These are phyloP conservation scores for Termitomyces sp. DNA, from an alignment of 1,284 basidiomycete genomes.

Conservation along the genomic window DNA sequence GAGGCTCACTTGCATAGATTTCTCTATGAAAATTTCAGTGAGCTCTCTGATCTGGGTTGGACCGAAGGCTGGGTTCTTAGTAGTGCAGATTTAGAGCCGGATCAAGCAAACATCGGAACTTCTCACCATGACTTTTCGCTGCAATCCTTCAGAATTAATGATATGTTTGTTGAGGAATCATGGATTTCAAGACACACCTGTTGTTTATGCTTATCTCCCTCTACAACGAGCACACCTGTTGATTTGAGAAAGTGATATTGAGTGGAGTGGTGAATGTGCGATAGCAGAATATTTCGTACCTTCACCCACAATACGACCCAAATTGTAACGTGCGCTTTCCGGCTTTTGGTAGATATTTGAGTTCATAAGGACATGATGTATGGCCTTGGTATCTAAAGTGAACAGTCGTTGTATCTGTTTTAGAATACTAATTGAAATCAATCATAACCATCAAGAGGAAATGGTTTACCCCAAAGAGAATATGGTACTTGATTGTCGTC, in stretches of 20 bases:
- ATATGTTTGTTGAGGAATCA: background rate
- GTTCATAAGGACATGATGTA: conserved; percentile 47
- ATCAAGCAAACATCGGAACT: conserved; percentile 19
- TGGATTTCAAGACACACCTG: conserved; percentile 33
- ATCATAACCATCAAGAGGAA: background rate
- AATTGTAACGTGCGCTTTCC: conserved; percentile 27
- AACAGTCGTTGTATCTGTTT: conserved; percentile 36
- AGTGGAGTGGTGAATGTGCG: background rate
- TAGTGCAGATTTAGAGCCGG: background rate
- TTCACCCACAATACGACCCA: conserved; percentile 38
- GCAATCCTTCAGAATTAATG: background rate
- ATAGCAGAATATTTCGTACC: conserved; percentile 26
- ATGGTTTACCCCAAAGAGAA: conserved; percentile 43
- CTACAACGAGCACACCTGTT: conserved; percentile 38
- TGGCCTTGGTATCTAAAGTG: conserved; percentile 44
- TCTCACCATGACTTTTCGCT: conserved; percentile 40
- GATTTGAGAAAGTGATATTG: background rate
- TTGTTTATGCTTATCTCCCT: conserved; percentile 44
- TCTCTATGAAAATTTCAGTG: conserved; percentile 50
- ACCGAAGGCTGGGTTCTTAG: conserved; percentile 63
- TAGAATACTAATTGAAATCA: background rate
- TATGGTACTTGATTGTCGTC: conserved; percentile 40
- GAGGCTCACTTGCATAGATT: conserved; percentile 42
- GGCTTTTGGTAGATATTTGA: conserved; percentile 45
- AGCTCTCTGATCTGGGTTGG: conserved; percentile 51